These are phyloP conservation scores for Hydrangea macrophylla DNA, from an alignment of 148 eudicot species.

Conservation along the genomic window DNA sequence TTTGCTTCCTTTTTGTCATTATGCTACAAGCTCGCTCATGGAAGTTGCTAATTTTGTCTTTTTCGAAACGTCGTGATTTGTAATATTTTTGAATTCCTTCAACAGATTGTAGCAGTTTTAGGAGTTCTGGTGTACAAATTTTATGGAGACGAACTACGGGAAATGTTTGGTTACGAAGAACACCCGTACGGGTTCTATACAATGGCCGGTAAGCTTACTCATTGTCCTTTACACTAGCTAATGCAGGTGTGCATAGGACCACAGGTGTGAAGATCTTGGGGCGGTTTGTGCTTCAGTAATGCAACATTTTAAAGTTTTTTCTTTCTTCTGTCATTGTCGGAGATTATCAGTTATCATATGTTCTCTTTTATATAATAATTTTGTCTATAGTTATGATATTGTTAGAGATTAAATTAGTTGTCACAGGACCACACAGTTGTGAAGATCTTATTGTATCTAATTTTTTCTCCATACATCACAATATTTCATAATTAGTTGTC, in stretches of 20 bases:
- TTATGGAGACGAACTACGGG: conserved; percentile 93
- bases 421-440: too few species aligned
- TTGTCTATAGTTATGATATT: too few species aligned
- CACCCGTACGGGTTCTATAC: conserved; percentile 97
- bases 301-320: neutral
- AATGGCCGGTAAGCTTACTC: conserved; percentile 67
- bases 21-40: too few species aligned
- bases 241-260: neutral
- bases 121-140: conserved; percentile 87
- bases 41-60: too few species aligned
- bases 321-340: neutral
- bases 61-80: neutral
- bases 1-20: neutral
- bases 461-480: too few species aligned
- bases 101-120: conserved; percentile 84
- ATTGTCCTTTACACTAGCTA: neutral
- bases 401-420: too few species aligned
- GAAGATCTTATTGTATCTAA: too few species aligned
- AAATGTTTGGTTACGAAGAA: conserved; percentile 98
- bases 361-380: too few species aligned
- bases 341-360: too few species aligned
- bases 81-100: conserved; percentile 22
- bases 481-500: too few species aligned
- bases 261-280: conserved; percentile 7
- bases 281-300: neutral